Percentiles rank a stretch among this genome's conserved stretches.
phyloP scores from a whole-genome alignment of 2,329 filamentous ascomycete species.

The Penicillium brevicompactum region DNA sequence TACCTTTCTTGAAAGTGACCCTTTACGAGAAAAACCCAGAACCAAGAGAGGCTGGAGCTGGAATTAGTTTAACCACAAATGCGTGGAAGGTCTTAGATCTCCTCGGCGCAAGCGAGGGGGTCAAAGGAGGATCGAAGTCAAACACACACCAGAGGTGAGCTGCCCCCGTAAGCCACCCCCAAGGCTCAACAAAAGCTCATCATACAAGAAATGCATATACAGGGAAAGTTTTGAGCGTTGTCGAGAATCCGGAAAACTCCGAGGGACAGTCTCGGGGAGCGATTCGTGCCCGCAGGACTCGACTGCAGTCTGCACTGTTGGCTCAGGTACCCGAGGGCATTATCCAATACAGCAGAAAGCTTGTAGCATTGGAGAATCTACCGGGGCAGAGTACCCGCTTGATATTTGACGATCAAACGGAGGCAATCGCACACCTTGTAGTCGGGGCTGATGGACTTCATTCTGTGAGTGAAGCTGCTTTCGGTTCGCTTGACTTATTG shows the following conservation, averaged over 20 bases:
- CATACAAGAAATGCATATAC: slow-evolving; percentile 16
- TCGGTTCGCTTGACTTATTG: background rate
- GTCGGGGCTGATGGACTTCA: slow-evolving; percentile 58
- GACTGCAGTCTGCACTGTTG: slow-evolving; percentile 53
- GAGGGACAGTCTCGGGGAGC: slow-evolving; percentile 16
- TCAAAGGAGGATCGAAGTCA: slow-evolving; percentile 40
- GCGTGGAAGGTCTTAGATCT: slow-evolving; percentile 52
- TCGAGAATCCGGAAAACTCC: slow-evolving; percentile 24
- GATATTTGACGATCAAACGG: slow-evolving; percentile 50
- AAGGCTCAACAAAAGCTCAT: background rate
- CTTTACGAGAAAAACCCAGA: slow-evolving; percentile 51
- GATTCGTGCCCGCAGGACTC: slow-evolving; percentile 35
- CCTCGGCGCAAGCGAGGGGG: slow-evolving; percentile 45
- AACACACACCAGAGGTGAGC: slow-evolving; percentile 21
- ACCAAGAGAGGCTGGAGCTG: slow-evolving; percentile 52
- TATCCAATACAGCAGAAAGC: slow-evolving; percentile 50
- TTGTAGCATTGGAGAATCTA: slow-evolving; percentile 44
- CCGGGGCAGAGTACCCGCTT: slow-evolving; percentile 42
- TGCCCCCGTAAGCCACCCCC: background rate
- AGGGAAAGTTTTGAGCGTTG: slow-evolving; percentile 17
- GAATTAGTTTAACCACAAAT: slow-evolving; percentile 51
- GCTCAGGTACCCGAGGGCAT: slow-evolving; percentile 47
- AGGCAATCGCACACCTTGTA: slow-evolving; percentile 46
- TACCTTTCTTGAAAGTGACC: slow-evolving; percentile 45
- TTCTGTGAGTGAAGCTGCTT: slow-evolving; percentile 39